These are phyloP conservation scores for Neurospora sp. DNA, from an alignment of 495 filamentous ascomycete species.

Conservation along the genomic window DNA sequence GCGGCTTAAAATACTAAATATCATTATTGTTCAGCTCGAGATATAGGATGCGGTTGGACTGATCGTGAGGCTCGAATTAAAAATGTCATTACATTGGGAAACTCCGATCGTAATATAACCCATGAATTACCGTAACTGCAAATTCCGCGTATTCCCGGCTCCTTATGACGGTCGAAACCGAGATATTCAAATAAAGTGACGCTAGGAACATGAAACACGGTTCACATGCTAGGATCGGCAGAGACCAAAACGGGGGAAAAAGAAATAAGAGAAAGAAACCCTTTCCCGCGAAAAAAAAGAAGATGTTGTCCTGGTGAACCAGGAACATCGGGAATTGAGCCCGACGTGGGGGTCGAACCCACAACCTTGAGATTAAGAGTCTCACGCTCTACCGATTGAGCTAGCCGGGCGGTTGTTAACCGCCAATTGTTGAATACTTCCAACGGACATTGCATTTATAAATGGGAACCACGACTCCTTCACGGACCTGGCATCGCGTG, in stretches of 20 bases:
- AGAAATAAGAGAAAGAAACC: neutral
- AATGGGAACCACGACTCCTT: neutral
- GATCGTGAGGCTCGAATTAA: neutral
- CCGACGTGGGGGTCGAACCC: neutral
- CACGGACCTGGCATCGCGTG: neutral
- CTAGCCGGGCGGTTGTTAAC: conserved; percentile 39
- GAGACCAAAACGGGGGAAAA: neutral
- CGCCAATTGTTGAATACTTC: neutral
- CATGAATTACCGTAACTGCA: neutral
- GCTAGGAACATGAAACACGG: neutral
- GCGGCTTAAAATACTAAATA: neutral
- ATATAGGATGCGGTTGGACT: neutral
- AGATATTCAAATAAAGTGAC: neutral
- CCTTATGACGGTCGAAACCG: neutral
- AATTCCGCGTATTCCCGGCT: neutral
- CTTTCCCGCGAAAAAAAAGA: neutral
- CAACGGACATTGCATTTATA: neutral
- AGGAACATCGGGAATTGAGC: neutral
- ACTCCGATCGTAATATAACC: neutral
- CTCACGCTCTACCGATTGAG: conserved; percentile 80
- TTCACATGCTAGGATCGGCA: neutral
- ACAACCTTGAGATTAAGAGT: conserved; percentile 48
- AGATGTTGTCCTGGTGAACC: neutral
- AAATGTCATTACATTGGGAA: neutral
- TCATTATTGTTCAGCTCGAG: neutral